A percentile compares a stretch with the other conserved stretches of the same genome.
phyloP scores from a whole-genome alignment of 2,329 filamentous ascomycete species.

The Ceratocystiopsis minuta region DNA sequence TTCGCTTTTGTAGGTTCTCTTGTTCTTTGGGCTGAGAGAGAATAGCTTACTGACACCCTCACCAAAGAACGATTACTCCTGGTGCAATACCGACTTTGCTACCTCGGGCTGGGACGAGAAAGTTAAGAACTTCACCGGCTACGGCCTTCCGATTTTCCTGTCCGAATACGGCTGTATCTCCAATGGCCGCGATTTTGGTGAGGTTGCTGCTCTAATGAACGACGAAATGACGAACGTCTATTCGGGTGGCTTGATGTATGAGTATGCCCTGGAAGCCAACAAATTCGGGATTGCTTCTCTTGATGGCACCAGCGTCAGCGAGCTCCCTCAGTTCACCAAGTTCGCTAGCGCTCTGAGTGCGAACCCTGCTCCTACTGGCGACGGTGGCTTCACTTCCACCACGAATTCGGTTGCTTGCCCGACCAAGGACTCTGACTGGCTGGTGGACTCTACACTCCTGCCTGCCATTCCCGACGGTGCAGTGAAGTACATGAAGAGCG shows the following conservation, averaged over 20 bases:
- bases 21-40: neutral
- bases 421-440: slow-evolving; percentile 28
- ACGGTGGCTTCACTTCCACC: slow-evolving; percentile 29
- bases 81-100: slow-evolving; percentile 56
- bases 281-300: slow-evolving; percentile 66
- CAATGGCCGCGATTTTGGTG: slow-evolving; percentile 65
- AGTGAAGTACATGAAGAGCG: slow-evolving; percentile 32
- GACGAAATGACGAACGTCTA: slow-evolving; percentile 73
- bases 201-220: slow-evolving; percentile 65
- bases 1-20: slow-evolving; percentile 44
- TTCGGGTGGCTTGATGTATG: slow-evolving; percentile 91
- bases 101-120: slow-evolving; percentile 71
- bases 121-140: slow-evolving; percentile 72
- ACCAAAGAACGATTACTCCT: slow-evolving; percentile 60
- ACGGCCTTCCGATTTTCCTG: slow-evolving; percentile 80
- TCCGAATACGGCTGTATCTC: slow-evolving; percentile 86
- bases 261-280: slow-evolving; percentile 69
- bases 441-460: slow-evolving; percentile 29
- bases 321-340: slow-evolving; percentile 43
- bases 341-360: slow-evolving; percentile 29
- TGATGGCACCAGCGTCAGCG: slow-evolving; percentile 31
- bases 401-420: slow-evolving; percentile 32
- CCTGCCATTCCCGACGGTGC: slow-evolving; percentile 34
- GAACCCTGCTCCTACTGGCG: slow-evolving; percentile 31
- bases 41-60: slow-evolving; percentile 5